Conservation (phyloP, 2,329 filamentous ascomycete genomes). For the Aspergillus calidoustus region DNA sequence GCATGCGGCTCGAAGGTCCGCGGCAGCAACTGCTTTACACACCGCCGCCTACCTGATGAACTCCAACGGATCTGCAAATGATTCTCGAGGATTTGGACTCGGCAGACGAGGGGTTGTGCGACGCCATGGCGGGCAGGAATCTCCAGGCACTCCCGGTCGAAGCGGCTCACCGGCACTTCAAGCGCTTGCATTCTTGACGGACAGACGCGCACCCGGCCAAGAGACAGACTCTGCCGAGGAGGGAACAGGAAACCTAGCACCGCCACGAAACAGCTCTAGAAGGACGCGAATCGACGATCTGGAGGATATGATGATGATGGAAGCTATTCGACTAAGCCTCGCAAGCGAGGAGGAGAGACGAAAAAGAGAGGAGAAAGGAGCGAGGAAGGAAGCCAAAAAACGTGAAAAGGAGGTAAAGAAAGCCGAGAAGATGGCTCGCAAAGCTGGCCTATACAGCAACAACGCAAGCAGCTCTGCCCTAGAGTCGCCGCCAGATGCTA, state of each 20-base stretch:
- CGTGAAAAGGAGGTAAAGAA: conserved; percentile 85
- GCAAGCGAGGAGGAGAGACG: conserved; percentile 92
- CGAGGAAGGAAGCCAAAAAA: conserved; percentile 81
- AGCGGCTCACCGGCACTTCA: conserved; percentile 47
- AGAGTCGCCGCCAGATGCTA: conserved; percentile 44
- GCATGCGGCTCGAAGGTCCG: conserved; percentile 82
- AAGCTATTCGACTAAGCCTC: conserved; percentile 89
- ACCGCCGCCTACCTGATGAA: conserved; percentile 92
- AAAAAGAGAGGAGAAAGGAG: conserved; percentile 79
- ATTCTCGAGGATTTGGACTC: conserved; percentile 59
- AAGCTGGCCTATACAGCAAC: conserved; percentile 56
- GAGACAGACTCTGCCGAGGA: conserved; percentile 45
- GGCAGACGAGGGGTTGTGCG: conserved; percentile 58
- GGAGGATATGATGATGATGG: conserved; percentile 98
- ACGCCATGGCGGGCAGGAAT: conserved; percentile 42
- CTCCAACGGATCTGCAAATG: conserved; percentile 46
- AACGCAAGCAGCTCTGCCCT: conserved; percentile 69
- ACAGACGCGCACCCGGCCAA: conserved; percentile 42
- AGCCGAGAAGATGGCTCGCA: conserved; percentile 69
- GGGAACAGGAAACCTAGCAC: conserved; percentile 38
- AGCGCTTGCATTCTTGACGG: conserved; percentile 53
- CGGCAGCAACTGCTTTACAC: conserved; percentile 90
- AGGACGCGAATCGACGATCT: conserved; percentile 78
- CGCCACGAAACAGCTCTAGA: conserved; percentile 58
- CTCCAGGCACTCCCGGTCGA: conserved; percentile 39